Conservation (phyloP, 768 basidiomycete species). For the Macrolepiota albuminosa region DNA sequence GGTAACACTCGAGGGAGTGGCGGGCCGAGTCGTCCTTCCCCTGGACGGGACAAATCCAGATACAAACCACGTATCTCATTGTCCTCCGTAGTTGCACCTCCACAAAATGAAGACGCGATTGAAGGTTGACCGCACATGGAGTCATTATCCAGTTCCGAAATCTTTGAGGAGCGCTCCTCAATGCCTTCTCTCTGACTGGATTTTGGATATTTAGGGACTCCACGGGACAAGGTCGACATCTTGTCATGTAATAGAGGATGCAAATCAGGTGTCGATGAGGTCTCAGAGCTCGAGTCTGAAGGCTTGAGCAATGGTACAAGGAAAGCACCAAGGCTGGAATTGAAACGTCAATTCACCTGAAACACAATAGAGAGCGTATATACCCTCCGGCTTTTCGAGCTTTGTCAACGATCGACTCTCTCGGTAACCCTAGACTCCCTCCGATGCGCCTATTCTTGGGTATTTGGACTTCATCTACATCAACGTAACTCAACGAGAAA, state of each 20-base stretch:
- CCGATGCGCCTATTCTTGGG: slow-evolving; percentile 49
- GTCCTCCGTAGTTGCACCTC: background rate
- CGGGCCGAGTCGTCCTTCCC: slow-evolving; percentile 5
- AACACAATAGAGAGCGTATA: background rate
- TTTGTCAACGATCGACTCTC: slow-evolving; percentile 7
- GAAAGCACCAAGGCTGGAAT: slow-evolving; percentile 33
- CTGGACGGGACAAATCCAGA: background rate
- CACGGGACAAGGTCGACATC: background rate
- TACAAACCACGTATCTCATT: slow-evolving; percentile 6
- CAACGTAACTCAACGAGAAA: background rate
- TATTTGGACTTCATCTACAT: slow-evolving; percentile 46
- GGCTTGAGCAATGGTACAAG: slow-evolving; percentile 26
- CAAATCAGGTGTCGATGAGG: slow-evolving; percentile 21
- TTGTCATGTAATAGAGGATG: slow-evolving; percentile 5
- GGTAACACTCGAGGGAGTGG: slow-evolving; percentile 6
- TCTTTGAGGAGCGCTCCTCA: slow-evolving; percentile 2
- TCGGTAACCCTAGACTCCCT: slow-evolving; percentile 20
- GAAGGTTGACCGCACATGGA: slow-evolving; percentile 15
- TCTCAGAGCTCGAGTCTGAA: slow-evolving; percentile 7
- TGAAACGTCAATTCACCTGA: background rate
- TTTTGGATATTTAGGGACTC: background rate
- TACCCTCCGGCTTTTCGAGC: slow-evolving; percentile 13
- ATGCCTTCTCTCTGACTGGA: background rate
- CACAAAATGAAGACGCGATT: background rate
- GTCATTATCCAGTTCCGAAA: slow-evolving; percentile 23